Conservation (phyloP, 2,329 filamentous ascomycete species). For the Orbilia blumenaviensis region DNA sequence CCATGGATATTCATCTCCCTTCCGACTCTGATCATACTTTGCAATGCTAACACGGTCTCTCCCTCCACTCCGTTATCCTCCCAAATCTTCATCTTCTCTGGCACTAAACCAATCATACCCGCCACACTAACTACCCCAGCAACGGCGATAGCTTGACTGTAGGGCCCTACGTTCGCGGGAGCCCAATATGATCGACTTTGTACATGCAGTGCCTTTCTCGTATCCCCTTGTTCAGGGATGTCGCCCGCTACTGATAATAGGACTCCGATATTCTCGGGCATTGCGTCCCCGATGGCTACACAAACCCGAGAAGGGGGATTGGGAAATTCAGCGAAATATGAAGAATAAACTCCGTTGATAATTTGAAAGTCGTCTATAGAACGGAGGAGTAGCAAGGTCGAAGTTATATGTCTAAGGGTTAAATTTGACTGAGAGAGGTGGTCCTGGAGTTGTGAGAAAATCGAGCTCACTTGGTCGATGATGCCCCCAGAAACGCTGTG, state of each 20-base stretch:
- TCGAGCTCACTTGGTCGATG: slow-evolving; percentile 22
- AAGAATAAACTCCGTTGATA: slow-evolving; percentile 79
- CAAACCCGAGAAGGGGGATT: slow-evolving; percentile 89
- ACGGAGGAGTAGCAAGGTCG: slow-evolving; percentile 71
- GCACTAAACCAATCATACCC: slow-evolving; percentile 89
- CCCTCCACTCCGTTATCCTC: slow-evolving; percentile 64
- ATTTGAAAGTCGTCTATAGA: slow-evolving; percentile 80
- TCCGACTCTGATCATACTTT: slow-evolving; percentile 89
- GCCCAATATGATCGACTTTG: slow-evolving; percentile 97
- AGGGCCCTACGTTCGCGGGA: slow-evolving; percentile 95
- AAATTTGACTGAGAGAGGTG: slow-evolving; percentile 60
- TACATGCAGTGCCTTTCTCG: slow-evolving; percentile 78
- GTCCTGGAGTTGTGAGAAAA: slow-evolving; percentile 23
- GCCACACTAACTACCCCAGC: slow-evolving; percentile 72
- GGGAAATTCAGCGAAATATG: slow-evolving; percentile 73
- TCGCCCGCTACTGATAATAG: slow-evolving; percentile 69
- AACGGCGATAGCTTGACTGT: slow-evolving; percentile 80
- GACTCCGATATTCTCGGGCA: slow-evolving; percentile 70
- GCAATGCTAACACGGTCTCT: slow-evolving; percentile 77
- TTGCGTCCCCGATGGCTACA: slow-evolving; percentile 75
- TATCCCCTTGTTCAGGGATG: slow-evolving; percentile 57
- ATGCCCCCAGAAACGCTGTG: not conserved
- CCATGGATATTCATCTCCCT: slow-evolving; percentile 70
- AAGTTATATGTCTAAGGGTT: slow-evolving; percentile 51
- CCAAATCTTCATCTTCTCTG: slow-evolving; percentile 73